Evolutionary conservation across 106 monocot species (phyloP).

Genomic region (Apostasia ramifera): DNA sequence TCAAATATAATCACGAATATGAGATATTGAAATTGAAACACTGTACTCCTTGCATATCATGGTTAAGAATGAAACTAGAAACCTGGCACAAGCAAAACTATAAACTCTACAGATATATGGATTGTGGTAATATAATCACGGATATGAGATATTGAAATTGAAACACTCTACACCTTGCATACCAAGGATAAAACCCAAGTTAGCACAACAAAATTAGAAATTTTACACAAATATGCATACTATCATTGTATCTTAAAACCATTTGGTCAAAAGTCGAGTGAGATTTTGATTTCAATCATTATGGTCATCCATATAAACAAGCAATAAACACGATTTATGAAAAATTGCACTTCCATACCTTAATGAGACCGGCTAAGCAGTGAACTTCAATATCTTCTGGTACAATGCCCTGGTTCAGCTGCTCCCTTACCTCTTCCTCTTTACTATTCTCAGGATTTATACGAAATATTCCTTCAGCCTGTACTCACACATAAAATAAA

Average conservation of each 20-base stretch:
- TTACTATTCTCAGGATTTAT: slow-evolving; percentile 90
- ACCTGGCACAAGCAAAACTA: background rate
- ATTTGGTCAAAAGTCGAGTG: too few relatives aligned
- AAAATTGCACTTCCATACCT: slow-evolving; percentile 34
- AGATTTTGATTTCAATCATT: too few relatives aligned
- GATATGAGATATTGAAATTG: too few relatives aligned
- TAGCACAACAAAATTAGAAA: background rate
- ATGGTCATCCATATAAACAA: too few relatives aligned
- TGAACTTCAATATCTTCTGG: slow-evolving; percentile 92
- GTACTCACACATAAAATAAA: slow-evolving; percentile 2
- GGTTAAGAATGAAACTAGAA: background rate
- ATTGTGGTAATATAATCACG: too few relatives aligned
- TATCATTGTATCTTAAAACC: too few relatives aligned
- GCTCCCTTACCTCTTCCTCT: slow-evolving; percentile 74
- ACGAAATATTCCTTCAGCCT: slow-evolving; percentile 94
- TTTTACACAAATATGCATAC: too few relatives aligned
- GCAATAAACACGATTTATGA: background rate
- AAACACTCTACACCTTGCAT: background rate
- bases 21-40: background rate
- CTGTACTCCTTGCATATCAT: background rate
- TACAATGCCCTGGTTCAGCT: slow-evolving; percentile 78
- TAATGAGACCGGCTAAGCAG: slow-evolving; percentile 85
- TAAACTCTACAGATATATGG: too few relatives aligned
- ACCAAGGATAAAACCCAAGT: background rate
- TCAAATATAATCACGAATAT: too few relatives aligned